Base-by-base conservation (phyloP, 2,329 filamentous ascomycete species). In the Acarospora socialis region DNA sequence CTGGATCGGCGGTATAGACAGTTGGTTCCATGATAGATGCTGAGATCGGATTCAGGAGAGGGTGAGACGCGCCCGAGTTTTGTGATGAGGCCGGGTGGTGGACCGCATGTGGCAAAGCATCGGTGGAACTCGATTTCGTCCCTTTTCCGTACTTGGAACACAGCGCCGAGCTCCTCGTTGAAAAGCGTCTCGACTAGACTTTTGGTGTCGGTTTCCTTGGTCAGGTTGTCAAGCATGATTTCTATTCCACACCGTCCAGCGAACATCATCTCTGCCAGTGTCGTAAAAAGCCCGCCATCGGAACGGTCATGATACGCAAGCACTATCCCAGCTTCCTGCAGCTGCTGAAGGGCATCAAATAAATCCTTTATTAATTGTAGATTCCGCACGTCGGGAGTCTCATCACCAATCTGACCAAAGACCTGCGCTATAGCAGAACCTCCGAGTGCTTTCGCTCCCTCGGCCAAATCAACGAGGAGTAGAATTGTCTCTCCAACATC, bases 261-360 rank as follows among this genome's bases (percentile, higher is more conserved):
- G 53, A 95, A 95, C 73, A 92, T 92, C 90, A 95, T 95, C 59
- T 98, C 90, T 3, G 77, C 81, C 20, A 95, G 60, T 4, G 87
- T 86, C 1, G 87, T 90, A 51, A 95, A 72, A 7, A 95, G 63
- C 48, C 90, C 90, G 54, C 87, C 90, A 53, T 95, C 87, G 0
- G 84, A 94, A 28, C 81, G 71, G 56, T 95, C 90, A 53, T 95
- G 90, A 53, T 95, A 95, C 3, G 87, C 87, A 14, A 95, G 70
- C 7, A 95, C 86, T 37, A 81, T 68, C 15, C 69, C 70, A 17
- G 69, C 59, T 43, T 81, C 71, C 44, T 77, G 71, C 2, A 78
- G 57, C 46, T 72, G 63, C 45, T 75, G 68, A 5, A 92, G 66
- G 2, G 87, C 90, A 53, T 94, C 84, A 49, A 90, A 94, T 61